Base-by-base conservation (phyloP, 2,329 filamentous ascomycete species). In the Thermothelomyces thermophilus region DNA sequence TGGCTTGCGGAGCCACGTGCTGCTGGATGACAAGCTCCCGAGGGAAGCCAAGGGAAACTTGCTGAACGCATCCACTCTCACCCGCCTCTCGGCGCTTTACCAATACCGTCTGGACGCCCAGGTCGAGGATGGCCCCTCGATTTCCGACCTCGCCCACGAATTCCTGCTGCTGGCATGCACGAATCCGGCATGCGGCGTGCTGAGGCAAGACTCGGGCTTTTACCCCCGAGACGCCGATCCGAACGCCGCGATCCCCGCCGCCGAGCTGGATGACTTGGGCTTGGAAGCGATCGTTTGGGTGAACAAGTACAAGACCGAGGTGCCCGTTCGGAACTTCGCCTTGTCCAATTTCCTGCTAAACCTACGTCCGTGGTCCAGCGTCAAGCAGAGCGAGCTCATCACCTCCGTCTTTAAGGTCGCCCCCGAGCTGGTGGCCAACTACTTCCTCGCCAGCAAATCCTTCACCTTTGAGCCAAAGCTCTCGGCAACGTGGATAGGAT, bases 401-500 rank as follows among this genome's bases (percentile, higher is more conserved):
- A 71, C 91, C 4, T 76, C 83, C 3, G 89, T 95, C 30, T 95
- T 98, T 63, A 76, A 75, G 54, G 80, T 80, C 7, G 87, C 86
- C 0, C 91, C 94, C 0, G 93, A 97, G 67, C 75, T 97, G 3
- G 80, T 95, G 1, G 86, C 89, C 37, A 83, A 90, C 61, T 98
- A 94, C 65, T 97, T 95, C 63, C 74, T 82, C 37, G 83, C 80
- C 63, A 90, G 89, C 62, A 83, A 79, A 53, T 80, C 84, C 47
- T 93, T 97, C 61, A 81, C 84, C 0, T 89, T 95, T 55, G 90
- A 97, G 36, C 90, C 93, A 0, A 97, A 95, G 63, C 75, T 94
- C 5, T 93, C 90, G 3, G 84, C 90, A 39, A 93, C 90, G 0
- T 98, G 93, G 93, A 87, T 97, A 58, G 90, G 91, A 36, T 95